A percentile compares a stretch with the other conserved stretches of the same genome.
phyloP scores from a whole-genome alignment of 1,284 basidiomycete genomes.

The Dichomitus squalens region DNA sequence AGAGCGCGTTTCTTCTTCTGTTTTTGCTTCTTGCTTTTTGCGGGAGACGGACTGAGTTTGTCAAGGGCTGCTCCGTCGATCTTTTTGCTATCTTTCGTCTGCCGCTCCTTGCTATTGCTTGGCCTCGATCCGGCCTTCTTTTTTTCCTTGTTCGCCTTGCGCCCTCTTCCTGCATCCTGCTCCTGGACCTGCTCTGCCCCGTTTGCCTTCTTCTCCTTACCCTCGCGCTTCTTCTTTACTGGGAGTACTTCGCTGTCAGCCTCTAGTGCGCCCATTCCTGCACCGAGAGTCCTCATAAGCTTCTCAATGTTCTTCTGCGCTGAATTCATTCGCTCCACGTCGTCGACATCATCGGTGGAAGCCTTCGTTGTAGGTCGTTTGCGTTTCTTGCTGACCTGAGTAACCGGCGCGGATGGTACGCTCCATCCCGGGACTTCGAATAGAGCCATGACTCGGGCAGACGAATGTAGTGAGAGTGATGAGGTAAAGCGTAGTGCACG shows the following conservation, averaged over 20 bases:
- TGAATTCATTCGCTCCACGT: conserved; percentile 42
- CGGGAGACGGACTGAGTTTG: background rate
- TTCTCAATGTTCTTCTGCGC: conserved; percentile 78
- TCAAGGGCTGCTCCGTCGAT: background rate
- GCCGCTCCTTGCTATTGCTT: conserved; percentile 32
- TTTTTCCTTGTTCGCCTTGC: conserved; percentile 28
- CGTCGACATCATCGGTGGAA: conserved; percentile 32
- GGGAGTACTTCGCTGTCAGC: background rate
- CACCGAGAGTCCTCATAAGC: conserved; percentile 65
- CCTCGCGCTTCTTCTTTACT: conserved; percentile 22
- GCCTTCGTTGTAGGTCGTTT: conserved; percentile 48
- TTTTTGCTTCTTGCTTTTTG: conserved; percentile 20
- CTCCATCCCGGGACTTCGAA: conserved; percentile 80
- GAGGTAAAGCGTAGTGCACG: background rate
- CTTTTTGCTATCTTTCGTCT: conserved; percentile 28
- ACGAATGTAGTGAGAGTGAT: background rate
- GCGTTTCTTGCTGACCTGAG: conserved; percentile 59
- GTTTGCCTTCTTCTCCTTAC: conserved; percentile 14
- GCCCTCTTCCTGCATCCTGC: conserved; percentile 19
- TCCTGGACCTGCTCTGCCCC: background rate
- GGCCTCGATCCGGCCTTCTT: conserved; percentile 36
- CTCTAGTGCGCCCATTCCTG: conserved; percentile 20
- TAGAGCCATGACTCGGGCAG: conserved; percentile 41
- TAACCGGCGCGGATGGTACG: conserved; percentile 48
- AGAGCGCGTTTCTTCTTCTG: conserved; percentile 15